Evolutionary conservation across 805 yeast species (phyloP).

Genomic region (Pichia scutulata): DNA sequence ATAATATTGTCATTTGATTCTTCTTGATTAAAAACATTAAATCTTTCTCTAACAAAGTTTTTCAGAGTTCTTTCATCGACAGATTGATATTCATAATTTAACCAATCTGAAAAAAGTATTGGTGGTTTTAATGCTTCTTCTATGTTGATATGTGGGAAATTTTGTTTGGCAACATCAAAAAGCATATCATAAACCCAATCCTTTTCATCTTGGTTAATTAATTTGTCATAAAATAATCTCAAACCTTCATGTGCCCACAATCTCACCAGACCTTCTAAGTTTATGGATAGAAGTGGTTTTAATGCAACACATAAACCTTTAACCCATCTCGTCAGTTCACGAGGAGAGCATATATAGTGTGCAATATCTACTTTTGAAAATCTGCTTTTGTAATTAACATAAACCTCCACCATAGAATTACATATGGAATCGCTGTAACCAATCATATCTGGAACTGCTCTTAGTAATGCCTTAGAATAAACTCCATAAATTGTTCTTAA

Average conservation of each 20-base stretch:
- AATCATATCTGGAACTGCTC: constrained; percentile 50
- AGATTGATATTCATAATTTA: constrained; percentile 52
- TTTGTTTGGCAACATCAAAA: constrained; percentile 23
- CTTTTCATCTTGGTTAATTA: constrained; percentile 41
- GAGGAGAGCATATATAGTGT: constrained; percentile 77
- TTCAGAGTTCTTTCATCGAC: constrained; percentile 42
- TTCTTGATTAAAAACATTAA: constrained; percentile 71
- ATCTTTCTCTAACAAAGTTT: constrained; percentile 52
- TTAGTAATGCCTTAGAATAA: constrained; percentile 49
- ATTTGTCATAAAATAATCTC: constrained; percentile 69
- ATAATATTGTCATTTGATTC: constrained; percentile 55
- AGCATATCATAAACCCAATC: constrained; percentile 39
- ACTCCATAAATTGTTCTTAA: constrained; percentile 59
- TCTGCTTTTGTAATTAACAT: constrained; percentile 33
- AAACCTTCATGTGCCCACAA: constrained; percentile 79
- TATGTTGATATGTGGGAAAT: constrained; percentile 42
- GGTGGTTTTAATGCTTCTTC: constrained; percentile 37
- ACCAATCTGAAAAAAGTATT: constrained; percentile 68
- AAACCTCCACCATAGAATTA: constrained; percentile 59
- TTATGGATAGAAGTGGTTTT: constrained; percentile 19
- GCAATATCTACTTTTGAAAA: constrained; percentile 35
- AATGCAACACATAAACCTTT: constrained; percentile 52
- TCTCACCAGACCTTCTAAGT: constrained; percentile 42
- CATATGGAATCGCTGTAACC: constrained; percentile 49
- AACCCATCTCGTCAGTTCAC: constrained; percentile 86